Percentiles rank a stretch among this genome's conserved stretches.
Evolutionary conservation across 169 alveolate species (phyloP).

Genomic region (Eimeria maxima): DNA sequence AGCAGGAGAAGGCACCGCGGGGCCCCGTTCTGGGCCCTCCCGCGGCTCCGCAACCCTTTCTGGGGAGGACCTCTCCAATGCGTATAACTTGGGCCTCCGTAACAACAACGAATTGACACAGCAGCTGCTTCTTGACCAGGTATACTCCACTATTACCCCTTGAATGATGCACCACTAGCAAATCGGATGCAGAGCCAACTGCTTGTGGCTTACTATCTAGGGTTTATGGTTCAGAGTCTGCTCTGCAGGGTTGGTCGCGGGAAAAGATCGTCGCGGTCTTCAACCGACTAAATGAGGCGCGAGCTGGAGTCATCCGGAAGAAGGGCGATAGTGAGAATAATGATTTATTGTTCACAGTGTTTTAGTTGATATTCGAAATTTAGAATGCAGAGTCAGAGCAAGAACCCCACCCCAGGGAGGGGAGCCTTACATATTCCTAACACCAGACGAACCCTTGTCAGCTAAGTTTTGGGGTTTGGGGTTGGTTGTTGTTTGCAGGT

Average conservation of each 20-base stretch:
- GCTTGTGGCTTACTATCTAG: too few relatives aligned
- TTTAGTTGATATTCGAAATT: background rate
- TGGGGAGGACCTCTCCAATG: slow-evolving; percentile 80
- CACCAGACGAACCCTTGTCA: background rate
- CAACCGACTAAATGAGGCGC: slow-evolving; percentile 83
- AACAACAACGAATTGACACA: slow-evolving; percentile 82
- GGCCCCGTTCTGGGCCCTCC: slow-evolving; percentile 47
- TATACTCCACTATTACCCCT: background rate
- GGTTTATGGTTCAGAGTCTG: background rate
- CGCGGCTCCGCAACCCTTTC: slow-evolving; percentile 57
- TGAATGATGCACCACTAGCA: background rate
- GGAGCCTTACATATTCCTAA: background rate
- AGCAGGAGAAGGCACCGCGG: slow-evolving; percentile 4
- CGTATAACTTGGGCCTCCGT: slow-evolving; percentile 82
- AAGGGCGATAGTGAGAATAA: slow-evolving; percentile 75
- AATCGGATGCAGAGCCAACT: background rate
- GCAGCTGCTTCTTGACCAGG: slow-evolving; percentile 83
- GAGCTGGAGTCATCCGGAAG: slow-evolving; percentile 78
- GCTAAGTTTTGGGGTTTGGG: slow-evolving; percentile 22
- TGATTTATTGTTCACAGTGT: background rate
- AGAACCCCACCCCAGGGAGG: background rate
- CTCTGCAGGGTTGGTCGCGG: slow-evolving; percentile 81
- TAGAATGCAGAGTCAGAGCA: background rate
- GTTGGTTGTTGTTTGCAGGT: slow-evolving; percentile 39
- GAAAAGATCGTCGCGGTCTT: slow-evolving; percentile 85